Evolutionary conservation across 495 filamentous ascomycete species (phyloP).

Genomic region (Penicillium crystallinum): DNA sequence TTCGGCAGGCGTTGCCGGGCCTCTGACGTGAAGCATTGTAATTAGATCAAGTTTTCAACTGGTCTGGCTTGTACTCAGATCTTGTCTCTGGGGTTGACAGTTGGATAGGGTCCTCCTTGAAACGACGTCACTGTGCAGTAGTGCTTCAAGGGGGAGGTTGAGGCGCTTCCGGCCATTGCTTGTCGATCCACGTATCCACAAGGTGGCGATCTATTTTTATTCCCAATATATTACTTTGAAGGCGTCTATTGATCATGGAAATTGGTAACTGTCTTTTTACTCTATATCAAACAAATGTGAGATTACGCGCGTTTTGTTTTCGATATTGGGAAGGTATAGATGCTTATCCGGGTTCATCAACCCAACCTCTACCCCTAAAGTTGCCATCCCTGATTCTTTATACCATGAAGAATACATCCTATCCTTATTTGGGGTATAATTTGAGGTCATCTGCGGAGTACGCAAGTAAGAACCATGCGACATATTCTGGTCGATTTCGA

Average conservation of each 20-base stretch:
- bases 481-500: no score
- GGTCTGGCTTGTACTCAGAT: background rate
- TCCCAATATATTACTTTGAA: background rate
- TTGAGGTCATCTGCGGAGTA: no score
- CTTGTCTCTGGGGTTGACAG: background rate
- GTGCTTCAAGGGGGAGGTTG: conserved; percentile 1
- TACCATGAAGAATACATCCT: no score
- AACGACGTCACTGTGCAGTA: conserved; percentile 15
- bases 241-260: background rate
- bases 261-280: no score
- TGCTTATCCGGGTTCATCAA: no score
- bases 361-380: no score
- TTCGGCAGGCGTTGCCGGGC: conserved; percentile 16
- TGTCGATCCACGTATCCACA: conserved; percentile 3
- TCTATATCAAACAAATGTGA: no score
- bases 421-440: no score
- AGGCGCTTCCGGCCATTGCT: conserved; percentile 3
- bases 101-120: background rate
- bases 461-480: no score
- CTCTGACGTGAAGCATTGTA: conserved; percentile 13
- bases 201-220: background rate
- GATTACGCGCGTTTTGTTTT: no score
- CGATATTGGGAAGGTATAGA: no score
- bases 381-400: no score
- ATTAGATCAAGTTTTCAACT: background rate